Evolutionary conservation across 768 basidiomycete species (phyloP), one percentile per base, ranked within the genome.

Genomic region (Boletus subparvulus): DNA sequence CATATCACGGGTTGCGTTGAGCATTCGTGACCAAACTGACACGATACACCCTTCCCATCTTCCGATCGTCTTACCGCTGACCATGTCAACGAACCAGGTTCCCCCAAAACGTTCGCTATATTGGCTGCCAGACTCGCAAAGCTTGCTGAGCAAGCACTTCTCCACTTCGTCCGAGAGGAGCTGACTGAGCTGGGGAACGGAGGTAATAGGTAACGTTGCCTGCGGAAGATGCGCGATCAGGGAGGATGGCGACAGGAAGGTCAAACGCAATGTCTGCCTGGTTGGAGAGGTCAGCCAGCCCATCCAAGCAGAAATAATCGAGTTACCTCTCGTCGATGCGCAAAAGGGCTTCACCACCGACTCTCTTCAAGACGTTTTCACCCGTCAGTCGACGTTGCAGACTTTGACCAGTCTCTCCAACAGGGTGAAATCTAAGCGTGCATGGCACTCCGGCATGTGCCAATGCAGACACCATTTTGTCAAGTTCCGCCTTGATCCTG

Each of bases 201-300:
- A 90, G 4, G 86, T 82, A 14, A 93, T 83, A 1, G 80, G 66
- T 17, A 92, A 71, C 2, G 88, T 92, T 14, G 90, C 89, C 72
- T 91, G 90, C 6, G 90, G 80, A 21, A 93, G 80, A 67, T 92
- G 88, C 0, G 86, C 90, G n/a, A 80, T 84, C 28, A 94, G 71
- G 11, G 82, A 80, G 12, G 90, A 91, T 16, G 92, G 92, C 0
- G 92, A 86, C 19, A 78, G 65, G 66, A 91, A 86, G 3, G 88
- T 90, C 62, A 94, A 81, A 14, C 89, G 86, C 47, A 93, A 69
- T 0, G 86, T 85, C 61, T 89, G 85, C 61, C 90, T 91, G 17
- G n/a, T 54, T 11, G 21, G 46, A 46, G 32, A 19, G 9, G 9
- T 59, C 13, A 60, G 51, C 39, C 21, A 43, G 7, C 28, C 2